Evolutionary conservation across 306 rosid species (phyloP).

Genomic region (Quercus aquifolioides): DNA sequence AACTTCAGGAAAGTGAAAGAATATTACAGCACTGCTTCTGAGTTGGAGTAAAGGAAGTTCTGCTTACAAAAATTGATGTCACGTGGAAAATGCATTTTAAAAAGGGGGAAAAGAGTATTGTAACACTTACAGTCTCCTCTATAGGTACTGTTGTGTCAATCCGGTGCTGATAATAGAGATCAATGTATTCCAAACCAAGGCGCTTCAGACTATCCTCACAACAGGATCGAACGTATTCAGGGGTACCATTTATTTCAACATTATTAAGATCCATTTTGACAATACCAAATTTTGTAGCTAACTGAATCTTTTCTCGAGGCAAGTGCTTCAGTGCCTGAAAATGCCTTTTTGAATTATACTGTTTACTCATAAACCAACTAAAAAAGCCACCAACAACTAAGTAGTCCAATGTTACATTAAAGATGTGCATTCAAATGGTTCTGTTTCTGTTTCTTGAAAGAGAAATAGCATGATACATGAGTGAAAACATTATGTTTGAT

Average conservation of each 20-base stretch:
- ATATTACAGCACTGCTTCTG: not conserved
- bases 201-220: conserved; percentile 77
- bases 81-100: not conserved
- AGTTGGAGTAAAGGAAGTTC: not conserved
- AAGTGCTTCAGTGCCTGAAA: conserved; percentile 61
- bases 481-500: too few relatives aligned
- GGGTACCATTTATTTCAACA: conserved; percentile 54
- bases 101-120: not conserved
- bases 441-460: not conserved
- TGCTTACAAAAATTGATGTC: not conserved
- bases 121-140: conserved; percentile 67
- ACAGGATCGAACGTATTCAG: conserved; percentile 72
- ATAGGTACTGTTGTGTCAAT: conserved; percentile 68
- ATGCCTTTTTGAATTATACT: not conserved
- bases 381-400: not conserved
- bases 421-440: not conserved
- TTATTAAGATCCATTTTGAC: conserved; percentile 14
- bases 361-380: not conserved
- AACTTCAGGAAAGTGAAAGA: not conserved
- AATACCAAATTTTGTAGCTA: conserved; percentile 88
- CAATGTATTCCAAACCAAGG: conserved; percentile 72
- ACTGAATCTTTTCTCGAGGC: conserved; percentile 66
- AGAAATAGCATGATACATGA: not conserved
- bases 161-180: conserved; percentile 85
- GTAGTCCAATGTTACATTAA: not conserved